Conservation (phyloP, 2,329 filamentous ascomycete species). For the Fusarium sp. region DNA sequence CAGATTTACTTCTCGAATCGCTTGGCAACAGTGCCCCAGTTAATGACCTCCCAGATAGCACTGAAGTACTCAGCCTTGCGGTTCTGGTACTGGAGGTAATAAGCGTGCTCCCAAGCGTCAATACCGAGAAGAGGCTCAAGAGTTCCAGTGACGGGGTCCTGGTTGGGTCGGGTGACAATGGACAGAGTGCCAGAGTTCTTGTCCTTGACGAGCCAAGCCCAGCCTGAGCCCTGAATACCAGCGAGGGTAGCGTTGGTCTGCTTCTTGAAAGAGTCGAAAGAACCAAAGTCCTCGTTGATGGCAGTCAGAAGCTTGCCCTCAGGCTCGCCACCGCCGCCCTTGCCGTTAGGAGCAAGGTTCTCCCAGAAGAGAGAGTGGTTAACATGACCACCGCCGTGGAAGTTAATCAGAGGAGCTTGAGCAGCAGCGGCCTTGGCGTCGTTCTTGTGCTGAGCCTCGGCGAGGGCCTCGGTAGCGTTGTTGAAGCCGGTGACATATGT, state of each 20-base stretch:
- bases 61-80: slow-evolving; percentile 96
- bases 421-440: slow-evolving; percentile 65
- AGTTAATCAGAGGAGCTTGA: slow-evolving; percentile 72
- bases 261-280: slow-evolving; percentile 72
- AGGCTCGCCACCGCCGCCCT: slow-evolving; percentile 71
- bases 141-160: slow-evolving; percentile 88
- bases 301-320: slow-evolving; percentile 71
- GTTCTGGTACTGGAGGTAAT: slow-evolving; percentile 97
- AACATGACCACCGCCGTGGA: slow-evolving; percentile 87
- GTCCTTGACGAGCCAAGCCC: slow-evolving; percentile 89
- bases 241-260: slow-evolving; percentile 77
- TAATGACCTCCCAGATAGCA: slow-evolving; percentile 93
- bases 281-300: slow-evolving; percentile 76
- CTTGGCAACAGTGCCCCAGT: slow-evolving; percentile 91
- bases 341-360: slow-evolving; percentile 77
- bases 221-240: slow-evolving; percentile 86
- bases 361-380: slow-evolving; percentile 92
- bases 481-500: slow-evolving; percentile 94
- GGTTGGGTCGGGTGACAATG: slow-evolving; percentile 82
- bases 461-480: slow-evolving; percentile 78
- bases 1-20: slow-evolving; percentile 68
- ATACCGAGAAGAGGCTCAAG: slow-evolving; percentile 87
- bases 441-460: slow-evolving; percentile 72
- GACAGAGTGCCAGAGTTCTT: slow-evolving; percentile 70
- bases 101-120: slow-evolving; percentile 97